Conservation (phyloP, 345 rosid species). For the Odontarrhena argentea region DNA sequence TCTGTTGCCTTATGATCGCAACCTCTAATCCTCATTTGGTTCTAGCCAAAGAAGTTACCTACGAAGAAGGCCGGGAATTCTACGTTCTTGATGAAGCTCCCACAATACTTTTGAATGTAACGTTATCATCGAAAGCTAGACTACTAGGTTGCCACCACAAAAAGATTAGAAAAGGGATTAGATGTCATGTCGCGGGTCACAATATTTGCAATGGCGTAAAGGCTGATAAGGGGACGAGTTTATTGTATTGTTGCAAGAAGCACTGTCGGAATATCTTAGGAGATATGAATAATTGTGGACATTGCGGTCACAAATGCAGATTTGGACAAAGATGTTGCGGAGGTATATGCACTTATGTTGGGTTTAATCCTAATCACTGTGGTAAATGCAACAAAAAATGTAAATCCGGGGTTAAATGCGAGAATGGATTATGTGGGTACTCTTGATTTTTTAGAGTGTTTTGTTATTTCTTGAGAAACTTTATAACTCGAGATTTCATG, state of each 20-base stretch:
- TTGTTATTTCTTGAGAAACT: background rate
- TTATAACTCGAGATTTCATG: background rate
- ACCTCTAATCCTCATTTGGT: slow-evolving; percentile 11
- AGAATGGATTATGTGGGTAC: slow-evolving; percentile 66
- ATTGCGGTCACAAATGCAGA: slow-evolving; percentile 55
- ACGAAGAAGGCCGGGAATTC: slow-evolving; percentile 28
- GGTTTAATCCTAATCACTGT: slow-evolving; percentile 46
- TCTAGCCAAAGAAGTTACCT: slow-evolving; percentile 21
- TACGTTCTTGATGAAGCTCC: slow-evolving; percentile 29
- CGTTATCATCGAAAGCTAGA: slow-evolving; percentile 19
- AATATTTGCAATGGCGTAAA: slow-evolving; percentile 60
- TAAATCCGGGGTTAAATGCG: slow-evolving; percentile 49
- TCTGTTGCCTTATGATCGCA: slow-evolving; percentile 8
- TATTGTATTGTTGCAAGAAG: slow-evolving; percentile 70
- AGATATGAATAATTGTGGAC: slow-evolving; percentile 65
- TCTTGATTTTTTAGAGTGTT: slow-evolving; percentile 41
- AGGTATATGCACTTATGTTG: slow-evolving; percentile 48
- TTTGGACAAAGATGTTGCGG: slow-evolving; percentile 63
- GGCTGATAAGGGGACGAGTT: slow-evolving; percentile 62
- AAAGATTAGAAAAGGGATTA: slow-evolving; percentile 52
- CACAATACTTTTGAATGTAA: slow-evolving; percentile 17
- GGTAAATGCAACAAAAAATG: slow-evolving; percentile 63
- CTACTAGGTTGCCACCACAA: slow-evolving; percentile 25
- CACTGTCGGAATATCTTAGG: slow-evolving; percentile 63
- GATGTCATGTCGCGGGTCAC: slow-evolving; percentile 34